Base-by-base conservation (phyloP, 1,284 basidiomycete genomes). In the Trametes pubescens region DNA sequence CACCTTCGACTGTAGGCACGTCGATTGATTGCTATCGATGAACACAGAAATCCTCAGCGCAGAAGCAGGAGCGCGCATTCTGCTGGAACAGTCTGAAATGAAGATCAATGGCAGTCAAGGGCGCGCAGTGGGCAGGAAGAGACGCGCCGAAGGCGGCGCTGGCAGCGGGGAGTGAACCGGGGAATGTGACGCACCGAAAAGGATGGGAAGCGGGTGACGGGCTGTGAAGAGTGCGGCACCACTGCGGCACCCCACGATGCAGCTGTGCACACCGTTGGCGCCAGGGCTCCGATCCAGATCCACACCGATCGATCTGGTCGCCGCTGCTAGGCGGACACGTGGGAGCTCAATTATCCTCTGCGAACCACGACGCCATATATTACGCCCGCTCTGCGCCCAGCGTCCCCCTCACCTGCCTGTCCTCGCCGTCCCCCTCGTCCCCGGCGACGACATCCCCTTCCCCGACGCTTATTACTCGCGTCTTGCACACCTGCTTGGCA, bases 121-220 rank as follows among this genome's bases (percentile, higher is more conserved):
- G 53, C 14, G 29, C 48, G 22, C 5, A 10, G 35, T 35, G 34
- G 34, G 53, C 29, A 35, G 29, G 35, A 32, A 32, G 53, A 48
- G 43, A 38, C 37, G 48, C 38, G 24, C 24, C 5, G 54, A 58
- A 29, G 35, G 16, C 43, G 47, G 24, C 34, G 22, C 14, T 55
- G 54, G 48, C 57, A 56, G 38, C 26, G 24, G 61, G 14, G 46
- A 59, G 34, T 38, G 46, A 54, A 47, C 43, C 47, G 46, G 37
- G 35, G 35, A 14, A 54, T 51, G 57, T 55, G 55, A 60, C 49
- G 37, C 26, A 43, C 18, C 49, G 49, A 26, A 52, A 53, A 11
- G 16, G 38, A 32, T 62, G 66, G 60, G 66, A 67, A 67, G 59
- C 59, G 66, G 58, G 60, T 68, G 63, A 68, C 61, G 61, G 60